These are phyloP conservation scores for Exutisphaerella laricina DNA, from an alignment of 2,329 filamentous ascomycete species.

Conservation along the genomic window DNA sequence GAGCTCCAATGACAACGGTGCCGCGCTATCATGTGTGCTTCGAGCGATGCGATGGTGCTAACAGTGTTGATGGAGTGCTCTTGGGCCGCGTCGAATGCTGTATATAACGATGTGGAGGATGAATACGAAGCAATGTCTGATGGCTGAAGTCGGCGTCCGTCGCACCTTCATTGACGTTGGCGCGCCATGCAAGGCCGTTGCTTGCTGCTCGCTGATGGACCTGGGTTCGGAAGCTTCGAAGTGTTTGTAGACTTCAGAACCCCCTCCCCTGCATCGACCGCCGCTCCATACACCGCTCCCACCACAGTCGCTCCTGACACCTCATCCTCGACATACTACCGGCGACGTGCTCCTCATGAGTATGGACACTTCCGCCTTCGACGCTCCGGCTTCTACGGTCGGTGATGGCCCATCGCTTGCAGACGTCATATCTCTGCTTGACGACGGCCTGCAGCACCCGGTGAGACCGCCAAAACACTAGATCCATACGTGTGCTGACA, in stretches of 20 bases:
- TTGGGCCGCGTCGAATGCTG: no score
- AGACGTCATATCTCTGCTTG: conserved; percentile 3
- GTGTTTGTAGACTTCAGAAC: neutral
- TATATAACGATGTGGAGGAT: no score
- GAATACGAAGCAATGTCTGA: no score
- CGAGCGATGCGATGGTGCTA: neutral
- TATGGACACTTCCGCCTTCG: conserved; percentile 13
- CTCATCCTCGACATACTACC: neutral
- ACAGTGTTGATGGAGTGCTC: neutral
- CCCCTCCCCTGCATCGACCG: neutral
- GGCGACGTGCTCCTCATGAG: neutral
- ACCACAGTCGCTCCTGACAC: neutral
- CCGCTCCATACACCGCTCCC: neutral
- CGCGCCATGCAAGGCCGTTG: no score
- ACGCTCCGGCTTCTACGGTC: neutral
- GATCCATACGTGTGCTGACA: neutral
- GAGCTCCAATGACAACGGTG: neutral
- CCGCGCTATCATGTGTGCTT: no score
- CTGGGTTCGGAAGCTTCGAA: no score
- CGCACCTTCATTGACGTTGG: no score
- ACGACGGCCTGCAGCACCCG: conserved; percentile 8
- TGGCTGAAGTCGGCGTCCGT: no score
- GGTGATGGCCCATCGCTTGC: neutral
- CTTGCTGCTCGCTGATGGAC: no score
- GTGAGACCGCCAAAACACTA: conserved; percentile 3